Evolutionary conservation across 192 early-diverging fungal genomes (phyloP).

Genomic region (Spinellus fusiger): DNA sequence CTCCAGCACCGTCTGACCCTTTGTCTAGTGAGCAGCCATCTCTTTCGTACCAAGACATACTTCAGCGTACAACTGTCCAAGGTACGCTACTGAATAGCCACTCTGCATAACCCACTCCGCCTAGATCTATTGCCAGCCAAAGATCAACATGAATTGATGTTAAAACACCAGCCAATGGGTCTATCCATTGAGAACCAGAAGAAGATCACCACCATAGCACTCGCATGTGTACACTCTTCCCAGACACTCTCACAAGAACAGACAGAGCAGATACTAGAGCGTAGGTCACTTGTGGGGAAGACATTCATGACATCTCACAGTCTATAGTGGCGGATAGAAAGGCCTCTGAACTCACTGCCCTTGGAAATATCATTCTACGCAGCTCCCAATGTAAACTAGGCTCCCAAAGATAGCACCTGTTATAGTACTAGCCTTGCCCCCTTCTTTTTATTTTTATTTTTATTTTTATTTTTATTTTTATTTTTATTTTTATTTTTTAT

Average conservation of each 20-base stretch:
- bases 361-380: slow-evolving; percentile 14
- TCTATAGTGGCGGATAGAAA: slow-evolving; percentile 13
- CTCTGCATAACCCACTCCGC: no score
- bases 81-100: background rate
- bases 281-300: background rate
- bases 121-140: slow-evolving; percentile 21
- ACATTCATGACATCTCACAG: background rate
- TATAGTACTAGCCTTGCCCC: background rate
- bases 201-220: background rate
- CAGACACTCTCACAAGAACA: background rate
- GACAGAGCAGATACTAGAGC: background rate
- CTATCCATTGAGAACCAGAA: slow-evolving; percentile 21
- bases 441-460: no score
- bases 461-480: no score
- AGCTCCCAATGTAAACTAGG: slow-evolving; percentile 14
- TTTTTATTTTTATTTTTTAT: background rate
- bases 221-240: slow-evolving; percentile 1
- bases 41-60: background rate
- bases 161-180: background rate
- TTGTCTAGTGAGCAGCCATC: background rate
- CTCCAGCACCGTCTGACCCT: background rate
- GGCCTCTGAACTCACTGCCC: slow-evolving; percentile 10
- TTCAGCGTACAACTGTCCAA: slow-evolving; percentile 1
- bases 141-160: slow-evolving; percentile 2
- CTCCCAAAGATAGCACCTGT: background rate